Base-by-base conservation (phyloP, 768 basidiomycete genomes). In the Tricholoma terreum region DNA sequence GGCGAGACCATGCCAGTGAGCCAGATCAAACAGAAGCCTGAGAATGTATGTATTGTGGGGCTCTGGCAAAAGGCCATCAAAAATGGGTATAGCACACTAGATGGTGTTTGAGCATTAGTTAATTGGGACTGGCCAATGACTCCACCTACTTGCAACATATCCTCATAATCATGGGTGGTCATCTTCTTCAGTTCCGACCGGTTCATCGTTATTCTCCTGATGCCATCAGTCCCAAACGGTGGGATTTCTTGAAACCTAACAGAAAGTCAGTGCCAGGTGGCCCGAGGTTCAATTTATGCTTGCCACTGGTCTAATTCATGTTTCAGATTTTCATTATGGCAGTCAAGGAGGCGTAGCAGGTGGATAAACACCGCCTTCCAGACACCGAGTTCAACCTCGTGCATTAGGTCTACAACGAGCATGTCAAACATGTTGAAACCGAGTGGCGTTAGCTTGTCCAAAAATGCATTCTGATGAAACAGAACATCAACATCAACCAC, bases 351-450 rank as follows among this genome's bases (percentile, higher is more conserved):
- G 0, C 69, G 67, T 6, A 76, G 65, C 1, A 77, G 67, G 40
- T 78, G 76, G 0, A 55, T 67, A 8, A 76, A 63, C 0, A 75
- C 33, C 1, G 64, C 61, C 46, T 75, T 77, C 71, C 73, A 77
- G 3, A 73, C 67, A 0, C 77, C 73, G 0, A 75, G 58, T 42
- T 76, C 72, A 54, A 74, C 58, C 56, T 77, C 75, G 50, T 77
- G 77, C 60, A 77, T 60, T 3, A 75, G 52, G 52, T 78, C 75
- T 14, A 71, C 65, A 0, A 71, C 68, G 0, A 74, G 56, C 36
- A 73, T 58, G 3, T 17, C 21, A 46, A 66, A 73, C 3, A 73
- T 48, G 30, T 74, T 57, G 45, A 73, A 64, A 10, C 59, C 30
- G n/a, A 33, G n/a, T 19, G 24, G 30, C 30, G 11, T 27, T 19